These are phyloP conservation scores for Polytrichum commune DNA, from an alignment of 225 moss, liverwort and hornwort species.

Conservation along the genomic window DNA sequence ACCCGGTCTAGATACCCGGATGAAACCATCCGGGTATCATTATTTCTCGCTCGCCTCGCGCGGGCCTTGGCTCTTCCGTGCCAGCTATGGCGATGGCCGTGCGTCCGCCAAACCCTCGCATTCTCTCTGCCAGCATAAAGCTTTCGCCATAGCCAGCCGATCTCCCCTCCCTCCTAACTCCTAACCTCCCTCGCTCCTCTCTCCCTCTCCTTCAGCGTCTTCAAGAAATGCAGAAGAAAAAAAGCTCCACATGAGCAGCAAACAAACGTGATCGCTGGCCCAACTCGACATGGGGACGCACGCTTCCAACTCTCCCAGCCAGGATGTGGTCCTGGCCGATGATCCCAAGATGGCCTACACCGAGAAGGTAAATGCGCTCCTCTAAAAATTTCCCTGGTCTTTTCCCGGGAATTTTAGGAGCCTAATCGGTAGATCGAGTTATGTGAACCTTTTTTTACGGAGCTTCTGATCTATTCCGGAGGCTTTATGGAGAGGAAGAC, in stretches of 20 bases:
- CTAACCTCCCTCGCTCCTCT: neutral
- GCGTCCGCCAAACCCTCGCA: neutral
- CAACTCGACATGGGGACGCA: slow-evolving; percentile 27
- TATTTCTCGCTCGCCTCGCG: too few relatives aligned
- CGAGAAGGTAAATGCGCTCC: slow-evolving; percentile 27
- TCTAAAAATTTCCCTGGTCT: too few relatives aligned
- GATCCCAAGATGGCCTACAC: slow-evolving; percentile 70
- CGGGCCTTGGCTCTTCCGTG: neutral
- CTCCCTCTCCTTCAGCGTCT: neutral
- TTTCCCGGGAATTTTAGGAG: too few relatives aligned
- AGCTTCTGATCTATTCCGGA: too few relatives aligned
- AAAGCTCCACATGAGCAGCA: neutral
- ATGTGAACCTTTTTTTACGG: too few relatives aligned
- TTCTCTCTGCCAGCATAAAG: neutral
- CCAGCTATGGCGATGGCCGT: slow-evolving; percentile 3
- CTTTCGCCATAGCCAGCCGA: neutral
- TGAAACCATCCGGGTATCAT: too few relatives aligned
- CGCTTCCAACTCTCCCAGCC: slow-evolving; percentile 3
- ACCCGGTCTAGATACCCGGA: too few relatives aligned
- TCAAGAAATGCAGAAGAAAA: slow-evolving; percentile 2
- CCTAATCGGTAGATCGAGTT: too few relatives aligned
- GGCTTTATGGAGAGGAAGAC: too few relatives aligned
- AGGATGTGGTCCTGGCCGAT: slow-evolving; percentile 34
- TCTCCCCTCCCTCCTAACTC: neutral
- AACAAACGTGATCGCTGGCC: neutral